Percentiles rank a stretch among this genome's conserved stretches.
phyloP scores from a whole-genome alignment of 768 basidiomycete species.

The Pilatotrama ljubarskyi region DNA sequence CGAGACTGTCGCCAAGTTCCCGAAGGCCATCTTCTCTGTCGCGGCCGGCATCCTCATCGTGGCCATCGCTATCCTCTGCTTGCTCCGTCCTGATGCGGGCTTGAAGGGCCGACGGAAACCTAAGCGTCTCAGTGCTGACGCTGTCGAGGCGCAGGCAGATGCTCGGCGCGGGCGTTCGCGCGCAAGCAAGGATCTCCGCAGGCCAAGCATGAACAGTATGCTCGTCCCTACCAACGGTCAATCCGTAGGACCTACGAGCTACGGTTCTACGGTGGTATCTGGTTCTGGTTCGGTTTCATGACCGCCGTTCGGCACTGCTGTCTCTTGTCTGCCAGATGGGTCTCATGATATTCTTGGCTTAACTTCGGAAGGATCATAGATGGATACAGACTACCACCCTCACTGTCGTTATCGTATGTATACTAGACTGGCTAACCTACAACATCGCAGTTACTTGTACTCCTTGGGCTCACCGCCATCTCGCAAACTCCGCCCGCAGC shows the following conservation, averaged over 20 bases:
- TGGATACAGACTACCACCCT: background rate
- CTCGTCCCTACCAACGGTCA: background rate
- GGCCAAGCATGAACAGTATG: slow-evolving; percentile 12
- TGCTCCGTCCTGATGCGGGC: slow-evolving; percentile 39
- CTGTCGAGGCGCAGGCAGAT: slow-evolving; percentile 29
- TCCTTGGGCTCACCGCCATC: too few species aligned
- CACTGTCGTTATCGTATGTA: slow-evolving; percentile 9
- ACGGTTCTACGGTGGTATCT: slow-evolving; percentile 1
- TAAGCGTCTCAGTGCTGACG: slow-evolving; percentile 6
- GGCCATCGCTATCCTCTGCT: slow-evolving; percentile 48
- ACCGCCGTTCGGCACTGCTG: background rate
- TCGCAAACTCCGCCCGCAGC: too few species aligned
- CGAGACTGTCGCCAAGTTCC: slow-evolving; percentile 60
- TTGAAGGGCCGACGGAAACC: slow-evolving; percentile 21
- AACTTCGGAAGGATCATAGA: background rate
- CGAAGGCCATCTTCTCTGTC: slow-evolving; percentile 66
- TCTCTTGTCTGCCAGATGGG: background rate
- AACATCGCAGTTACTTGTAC: background rate
- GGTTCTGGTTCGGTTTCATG: background rate
- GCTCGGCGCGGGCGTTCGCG: slow-evolving; percentile 32
- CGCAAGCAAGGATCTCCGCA: slow-evolving; percentile 39
- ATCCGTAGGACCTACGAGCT: slow-evolving; percentile 1
- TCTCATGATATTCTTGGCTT: background rate
- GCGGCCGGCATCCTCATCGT: slow-evolving; percentile 56
- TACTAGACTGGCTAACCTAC: slow-evolving; percentile 3